These are phyloP conservation scores for Jatropha curcas DNA, from an alignment of 345 rosid genomes.

Conservation along the genomic window DNA sequence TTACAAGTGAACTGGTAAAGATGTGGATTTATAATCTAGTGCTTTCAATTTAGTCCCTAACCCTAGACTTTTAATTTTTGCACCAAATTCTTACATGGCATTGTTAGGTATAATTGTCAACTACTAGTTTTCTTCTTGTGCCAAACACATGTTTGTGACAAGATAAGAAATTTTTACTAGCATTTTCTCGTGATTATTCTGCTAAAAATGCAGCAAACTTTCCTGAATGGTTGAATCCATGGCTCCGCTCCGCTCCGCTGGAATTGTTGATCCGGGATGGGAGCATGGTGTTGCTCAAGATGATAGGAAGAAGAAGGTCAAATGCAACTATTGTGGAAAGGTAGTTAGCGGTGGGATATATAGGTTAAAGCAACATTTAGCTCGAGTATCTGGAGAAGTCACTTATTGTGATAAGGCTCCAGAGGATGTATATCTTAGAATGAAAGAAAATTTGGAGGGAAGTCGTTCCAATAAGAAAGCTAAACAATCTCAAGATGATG, in stretches of 20 bases:
- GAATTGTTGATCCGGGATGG: slow-evolving; percentile 78
- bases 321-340: slow-evolving; percentile 81
- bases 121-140: too few species aligned
- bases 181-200: neutral
- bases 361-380: slow-evolving; percentile 78
- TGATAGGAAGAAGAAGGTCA: slow-evolving; percentile 75
- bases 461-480: slow-evolving; percentile 55
- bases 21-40: neutral
- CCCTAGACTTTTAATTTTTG: neutral
- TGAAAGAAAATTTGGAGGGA: slow-evolving; percentile 22
- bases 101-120: neutral
- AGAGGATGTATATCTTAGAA: slow-evolving; percentile 49
- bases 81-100: neutral
- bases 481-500: slow-evolving; percentile 49
- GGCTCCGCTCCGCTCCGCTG: slow-evolving; percentile 60
- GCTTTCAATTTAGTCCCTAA: neutral
- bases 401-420: slow-evolving; percentile 77
- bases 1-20: neutral
- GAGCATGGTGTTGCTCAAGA: slow-evolving; percentile 83
- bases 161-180: neutral
- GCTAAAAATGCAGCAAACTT: neutral
- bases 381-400: slow-evolving; percentile 73
- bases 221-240: slow-evolving; percentile 47
- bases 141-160: neutral
- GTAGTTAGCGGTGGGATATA: slow-evolving; percentile 81